Conservation (phyloP, 1,139 yeast species). For the Pichia sp. region DNA sequence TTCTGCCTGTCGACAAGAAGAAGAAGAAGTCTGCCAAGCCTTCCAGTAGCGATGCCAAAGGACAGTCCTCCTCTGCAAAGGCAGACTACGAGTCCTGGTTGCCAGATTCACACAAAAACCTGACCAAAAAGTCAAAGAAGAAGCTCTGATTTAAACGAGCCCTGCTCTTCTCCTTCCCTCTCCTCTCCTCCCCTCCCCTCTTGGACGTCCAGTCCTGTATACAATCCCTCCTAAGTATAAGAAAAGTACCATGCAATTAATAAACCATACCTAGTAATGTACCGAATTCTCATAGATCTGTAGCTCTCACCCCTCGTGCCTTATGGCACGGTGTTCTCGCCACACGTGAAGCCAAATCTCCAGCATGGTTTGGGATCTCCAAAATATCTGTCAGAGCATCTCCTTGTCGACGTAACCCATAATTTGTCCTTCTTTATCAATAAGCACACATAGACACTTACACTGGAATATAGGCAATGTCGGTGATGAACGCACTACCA, state of each 20-base stretch:
- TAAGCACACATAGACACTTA: too few species aligned
- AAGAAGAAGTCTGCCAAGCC: slow-evolving; percentile 39
- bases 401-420: too few species aligned
- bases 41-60: slow-evolving; percentile 27
- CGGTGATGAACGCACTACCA: slow-evolving; percentile 15
- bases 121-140: slow-evolving; percentile 19
- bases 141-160: slow-evolving; percentile 11
- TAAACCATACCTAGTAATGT: not conserved
- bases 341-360: too few species aligned
- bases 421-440: too few species aligned
- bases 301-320: too few species aligned
- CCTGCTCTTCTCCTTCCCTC: too few species aligned
- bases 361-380: too few species aligned
- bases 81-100: slow-evolving; percentile 53
- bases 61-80: slow-evolving; percentile 32
- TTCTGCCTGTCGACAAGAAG: slow-evolving; percentile 37
- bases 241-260: not conserved
- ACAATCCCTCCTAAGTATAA: not conserved
- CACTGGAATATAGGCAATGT: too few species aligned
- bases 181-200: too few species aligned
- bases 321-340: too few species aligned
- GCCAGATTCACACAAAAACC: slow-evolving; percentile 44
- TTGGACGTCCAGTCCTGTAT: not conserved
- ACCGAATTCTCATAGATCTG: too few species aligned
- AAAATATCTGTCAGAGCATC: too few species aligned